phyloP scores from a whole-genome alignment of 2,329 filamentous ascomycete species.

The Bisporella sp. region DNA sequence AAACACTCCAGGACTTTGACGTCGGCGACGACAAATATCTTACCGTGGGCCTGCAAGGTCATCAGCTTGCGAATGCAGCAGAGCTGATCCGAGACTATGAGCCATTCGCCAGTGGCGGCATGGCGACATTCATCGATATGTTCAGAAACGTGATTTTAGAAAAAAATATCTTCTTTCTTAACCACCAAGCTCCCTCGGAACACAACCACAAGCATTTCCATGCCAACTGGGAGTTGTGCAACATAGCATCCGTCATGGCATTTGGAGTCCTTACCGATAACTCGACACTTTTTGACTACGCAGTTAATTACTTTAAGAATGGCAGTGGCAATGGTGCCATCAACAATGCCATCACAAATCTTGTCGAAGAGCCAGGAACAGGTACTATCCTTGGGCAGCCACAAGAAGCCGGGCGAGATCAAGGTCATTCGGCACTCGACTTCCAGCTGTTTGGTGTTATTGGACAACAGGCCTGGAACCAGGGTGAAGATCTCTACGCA shows the following conservation, averaged over 20 bases:
- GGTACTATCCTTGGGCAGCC: conserved; percentile 27
- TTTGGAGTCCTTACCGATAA: conserved; percentile 38
- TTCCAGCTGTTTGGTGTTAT: conserved; percentile 33
- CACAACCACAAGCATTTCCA: conserved; percentile 4
- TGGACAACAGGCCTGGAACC: conserved; percentile 35
- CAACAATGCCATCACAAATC: conserved; percentile 20
- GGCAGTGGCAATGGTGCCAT: conserved; percentile 7
- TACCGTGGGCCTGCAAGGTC: conserved; percentile 36
- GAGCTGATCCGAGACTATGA: conserved; percentile 31
- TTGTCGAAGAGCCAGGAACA: conserved; percentile 4
- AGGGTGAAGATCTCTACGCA: conserved; percentile 31
- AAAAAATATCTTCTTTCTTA: conserved; percentile 17
- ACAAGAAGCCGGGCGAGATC: conserved; percentile 37
- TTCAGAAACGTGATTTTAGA: conserved; percentile 26
- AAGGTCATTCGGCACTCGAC: conserved; percentile 36
- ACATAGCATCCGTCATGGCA: conserved; percentile 33
- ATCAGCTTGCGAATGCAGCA: conserved; percentile 38
- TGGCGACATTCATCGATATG: conserved; percentile 15
- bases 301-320: conserved; percentile 3
- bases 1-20: conserved; percentile 17
- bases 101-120: conserved; percentile 26
- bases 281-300: conserved; percentile 30
- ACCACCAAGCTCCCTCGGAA: conserved; percentile 19
- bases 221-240: conserved; percentile 35
- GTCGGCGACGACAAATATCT: conserved; percentile 31